Evolutionary conservation across 108 stramenopile species (phyloP), one percentile per base, ranked within the genome.

Genomic region (Licmophora abbreviata): DNA sequence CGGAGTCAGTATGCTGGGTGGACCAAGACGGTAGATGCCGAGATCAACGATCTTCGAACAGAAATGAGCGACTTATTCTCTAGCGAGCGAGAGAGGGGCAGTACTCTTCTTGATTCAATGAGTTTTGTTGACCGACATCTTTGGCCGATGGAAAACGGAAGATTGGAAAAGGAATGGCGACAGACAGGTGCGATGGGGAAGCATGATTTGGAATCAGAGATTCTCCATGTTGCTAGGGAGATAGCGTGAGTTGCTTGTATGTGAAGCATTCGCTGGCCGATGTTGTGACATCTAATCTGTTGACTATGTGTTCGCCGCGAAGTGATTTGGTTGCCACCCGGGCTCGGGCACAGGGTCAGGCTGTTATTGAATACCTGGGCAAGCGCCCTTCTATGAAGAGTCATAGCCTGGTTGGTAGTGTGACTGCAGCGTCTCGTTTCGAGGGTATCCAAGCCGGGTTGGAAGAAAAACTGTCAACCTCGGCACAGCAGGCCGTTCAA

Each of bases 321-420:
- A 64, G 50, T 59, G 81, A 79, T 38, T 56, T 64, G n/a, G 56
- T 88, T 9, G 63, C 75, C 4, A 66, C 74, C 29, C 47, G 74
- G 21, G 72, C 81, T 38, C 50, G 76, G 51, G 79, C 66, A 25
- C 87, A 89, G 54, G 83, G 87, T 12, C 75, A 78, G 27, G 78
- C 72, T 18, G 66, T 80, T 0, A 64, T 83, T 29, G 81, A 85
- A 50, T 85, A 84, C 58, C 61, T 89, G 11, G 87, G 83, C 9
- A 79, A 81, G 38, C 63, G 83, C 21, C 81, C 83, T 2, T 50
- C 71, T 4, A 55, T 70, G 12, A 66, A 69, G 32, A 59, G 47
- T 36, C 55, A 70, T 29, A 65, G 65, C 34, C 61, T 86, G 36
- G 69, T 86, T 34, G 81, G 85, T 4, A 65, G 61, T 47, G 73